phyloP scores from a whole-genome alignment of 1,284 basidiomycete species.

The Gomphus bonarii region DNA sequence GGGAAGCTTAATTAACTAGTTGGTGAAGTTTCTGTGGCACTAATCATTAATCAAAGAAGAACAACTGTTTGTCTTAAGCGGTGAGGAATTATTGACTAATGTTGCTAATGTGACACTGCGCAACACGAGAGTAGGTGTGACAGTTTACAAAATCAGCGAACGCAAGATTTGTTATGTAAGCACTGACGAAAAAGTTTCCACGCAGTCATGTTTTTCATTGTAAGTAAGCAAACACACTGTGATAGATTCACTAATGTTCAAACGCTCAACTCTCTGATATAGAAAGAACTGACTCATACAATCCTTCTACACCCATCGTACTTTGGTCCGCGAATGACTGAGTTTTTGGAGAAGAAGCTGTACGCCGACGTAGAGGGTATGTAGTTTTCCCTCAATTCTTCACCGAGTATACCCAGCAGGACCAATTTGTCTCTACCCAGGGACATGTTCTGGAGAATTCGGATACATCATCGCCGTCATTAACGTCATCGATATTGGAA shows the following conservation, averaged over 20 bases:
- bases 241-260: no score
- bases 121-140: no score
- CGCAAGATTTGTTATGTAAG: no score
- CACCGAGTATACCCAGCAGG: background rate
- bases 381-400: background rate
- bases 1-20: no score
- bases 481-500: constrained; percentile 79
- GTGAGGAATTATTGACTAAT: no score
- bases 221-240: constrained; percentile 25
- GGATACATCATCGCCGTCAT: constrained; percentile 98
- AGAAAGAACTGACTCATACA: constrained; percentile 94
- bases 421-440: constrained; percentile 21
- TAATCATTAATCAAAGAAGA: no score
- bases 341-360: constrained; percentile 87
- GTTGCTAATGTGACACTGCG: no score
- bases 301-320: constrained; percentile 96
- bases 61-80: no score
- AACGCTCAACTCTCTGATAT: background rate
- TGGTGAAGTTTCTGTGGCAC: no score
- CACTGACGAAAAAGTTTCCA: background rate
- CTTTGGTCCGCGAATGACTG: constrained; percentile 92
- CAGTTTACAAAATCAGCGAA: no score
- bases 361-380: constrained; percentile 84
- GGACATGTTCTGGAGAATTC: constrained; percentile 91
- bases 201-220: constrained; percentile 67